Conservation (phyloP, 139 green algal genomes). For the Protoeuglena noctilucae region DNA sequence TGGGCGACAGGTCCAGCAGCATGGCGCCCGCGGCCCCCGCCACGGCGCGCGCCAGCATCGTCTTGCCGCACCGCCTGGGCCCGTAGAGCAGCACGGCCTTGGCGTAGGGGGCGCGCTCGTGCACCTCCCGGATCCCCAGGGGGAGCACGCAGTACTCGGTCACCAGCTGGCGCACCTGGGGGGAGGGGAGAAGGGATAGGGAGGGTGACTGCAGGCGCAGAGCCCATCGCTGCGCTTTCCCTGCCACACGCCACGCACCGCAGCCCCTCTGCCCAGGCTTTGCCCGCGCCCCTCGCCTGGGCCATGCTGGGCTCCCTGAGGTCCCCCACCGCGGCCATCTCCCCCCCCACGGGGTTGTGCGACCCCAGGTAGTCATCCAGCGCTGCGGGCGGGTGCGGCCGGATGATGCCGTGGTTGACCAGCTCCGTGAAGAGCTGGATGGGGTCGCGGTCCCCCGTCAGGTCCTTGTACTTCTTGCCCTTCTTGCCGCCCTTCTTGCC, state of each 20-base stretch:
- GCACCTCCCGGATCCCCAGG: slow-evolving; percentile 40
- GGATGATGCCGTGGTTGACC: slow-evolving; percentile 47
- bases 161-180: slow-evolving; percentile 44
- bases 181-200: too few species aligned
- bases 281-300: slow-evolving; percentile 24
- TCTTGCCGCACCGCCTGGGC: slow-evolving; percentile 57
- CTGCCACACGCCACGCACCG: not conserved
- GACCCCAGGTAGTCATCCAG: slow-evolving; percentile 52
- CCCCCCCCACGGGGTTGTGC: slow-evolving; percentile 11
- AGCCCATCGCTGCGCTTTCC: not conserved
- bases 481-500: slow-evolving; percentile 40
- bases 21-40: slow-evolving; percentile 42
- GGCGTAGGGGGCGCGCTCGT: slow-evolving; percentile 23
- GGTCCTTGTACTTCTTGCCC: slow-evolving; percentile 66
- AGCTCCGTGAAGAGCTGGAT: slow-evolving; percentile 80
- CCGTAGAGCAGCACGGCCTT: slow-evolving; percentile 68
- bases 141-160: slow-evolving; percentile 63
- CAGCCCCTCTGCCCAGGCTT: not conserved
- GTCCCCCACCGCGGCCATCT: slow-evolving; percentile 33
- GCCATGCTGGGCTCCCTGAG: slow-evolving; percentile 47
- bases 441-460: slow-evolving; percentile 54
- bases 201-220: too few species aligned
- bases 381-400: slow-evolving; percentile 19
- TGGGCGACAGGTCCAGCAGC: slow-evolving; percentile 70
- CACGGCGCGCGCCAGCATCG: slow-evolving; percentile 42